Conservation (phyloP, 2,329 filamentous ascomycete genomes). For the Phialophora expanda region DNA sequence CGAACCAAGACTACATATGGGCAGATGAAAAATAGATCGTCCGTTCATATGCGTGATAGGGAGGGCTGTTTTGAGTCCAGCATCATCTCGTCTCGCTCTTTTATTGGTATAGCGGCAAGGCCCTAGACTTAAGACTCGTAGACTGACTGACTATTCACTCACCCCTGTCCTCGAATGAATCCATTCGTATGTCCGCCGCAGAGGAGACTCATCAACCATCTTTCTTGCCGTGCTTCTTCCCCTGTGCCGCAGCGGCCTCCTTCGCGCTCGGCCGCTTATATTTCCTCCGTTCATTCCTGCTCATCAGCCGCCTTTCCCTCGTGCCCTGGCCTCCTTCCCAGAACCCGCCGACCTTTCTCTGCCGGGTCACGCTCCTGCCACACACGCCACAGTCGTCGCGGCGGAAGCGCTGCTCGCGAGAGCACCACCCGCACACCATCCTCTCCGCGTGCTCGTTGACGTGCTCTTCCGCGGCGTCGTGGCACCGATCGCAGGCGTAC, state of each 20-base stretch:
- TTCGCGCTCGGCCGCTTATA: slow-evolving; percentile 28
- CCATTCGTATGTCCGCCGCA: neutral
- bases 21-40: neutral
- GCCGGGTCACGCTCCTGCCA: slow-evolving; percentile 71
- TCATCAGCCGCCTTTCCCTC: slow-evolving; percentile 73
- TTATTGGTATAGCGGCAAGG: neutral
- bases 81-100: neutral
- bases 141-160: neutral
- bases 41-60: neutral
- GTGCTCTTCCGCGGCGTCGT: slow-evolving; percentile 74
- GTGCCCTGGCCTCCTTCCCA: slow-evolving; percentile 89
- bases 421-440: slow-evolving; percentile 81
- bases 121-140: neutral
- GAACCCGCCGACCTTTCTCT: slow-evolving; percentile 65
- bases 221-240: slow-evolving; percentile 12
- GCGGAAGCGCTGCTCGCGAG: slow-evolving; percentile 78
- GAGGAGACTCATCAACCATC: neutral
- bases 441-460: slow-evolving; percentile 79
- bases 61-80: neutral
- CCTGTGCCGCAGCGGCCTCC: slow-evolving; percentile 2
- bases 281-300: slow-evolving; percentile 58
- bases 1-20: neutral
- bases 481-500: slow-evolving; percentile 69
- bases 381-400: slow-evolving; percentile 78
- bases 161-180: neutral